Evolutionary conservation across 768 basidiomycete genomes (phyloP), one percentile per base, ranked within the genome.

Genomic region (Clathrus columnatus): DNA sequence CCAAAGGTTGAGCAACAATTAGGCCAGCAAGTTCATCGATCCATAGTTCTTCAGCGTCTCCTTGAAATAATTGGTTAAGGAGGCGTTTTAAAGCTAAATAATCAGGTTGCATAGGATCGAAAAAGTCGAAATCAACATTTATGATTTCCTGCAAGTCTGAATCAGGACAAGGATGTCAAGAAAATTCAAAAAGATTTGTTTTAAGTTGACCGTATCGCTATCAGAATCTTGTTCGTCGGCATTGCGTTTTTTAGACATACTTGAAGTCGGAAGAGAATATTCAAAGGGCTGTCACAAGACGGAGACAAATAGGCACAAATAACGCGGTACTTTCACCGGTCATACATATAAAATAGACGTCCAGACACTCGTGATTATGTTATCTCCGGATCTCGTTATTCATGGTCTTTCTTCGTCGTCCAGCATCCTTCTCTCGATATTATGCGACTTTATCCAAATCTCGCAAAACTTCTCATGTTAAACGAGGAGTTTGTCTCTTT

Each of bases 51-150:
- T 87, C 82, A 0, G 90, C 83, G 65, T 97, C 95, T 36, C 74
- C 70, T 23, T 82, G 76, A 61, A 91, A 83, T 4, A 73, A 68
- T 62, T 76, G 75, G 2, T 65, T 64, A 2, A 76, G 61, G 21
- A 78, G 64, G 20, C 71, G 68, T 60, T 76, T 76, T 51, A 75
- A 61, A 1, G 93, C 91, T 59, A 87, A 83, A 66, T 87, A 96
- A 71, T 98, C 94, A 23, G 67, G 76, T 2, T 87, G 81, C 61
- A 88, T 85, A 5, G 90, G 83, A 67, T 90, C 85, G 76, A 90
- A 94, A 67, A 96, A 98, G 61, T 96, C 92, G 64, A 98, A 97
- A 64, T 87, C 85, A 61, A 94, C 85, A 68, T 94, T 80, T 70
- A 94, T 77, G 62, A 85, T 76, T 65, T 74, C 78, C 78, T 82